Base-by-base conservation (phyloP, 306 rosid species). In the Casuarina equisetifolia region DNA sequence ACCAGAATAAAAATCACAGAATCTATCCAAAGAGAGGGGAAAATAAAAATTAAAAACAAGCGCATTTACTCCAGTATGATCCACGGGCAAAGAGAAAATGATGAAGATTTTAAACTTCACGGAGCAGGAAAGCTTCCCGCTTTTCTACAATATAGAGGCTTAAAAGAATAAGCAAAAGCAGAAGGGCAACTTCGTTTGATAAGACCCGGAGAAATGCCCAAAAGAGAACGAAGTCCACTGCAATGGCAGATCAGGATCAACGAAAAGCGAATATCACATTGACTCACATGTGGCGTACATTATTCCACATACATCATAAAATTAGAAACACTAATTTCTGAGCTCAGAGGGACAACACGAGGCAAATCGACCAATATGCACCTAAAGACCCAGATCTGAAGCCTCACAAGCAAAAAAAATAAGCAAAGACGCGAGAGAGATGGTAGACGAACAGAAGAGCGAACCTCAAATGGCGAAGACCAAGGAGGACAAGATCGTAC, bases 231-330 rank as follows among this genome's bases (percentile, higher is more conserved):
- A 72, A 11, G 48, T 45, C 2, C 6, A 42, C 2, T 32, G 13
- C 49, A 70, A 78, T 35, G 76, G 72, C 78, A 88, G 84, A 86
- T 90, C 94, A 87, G 81, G 91, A 92, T 85, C 87, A 77, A 72
- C 59, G 10, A 40, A 62, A 53, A 42, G 45, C 61, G 32, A 49
- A 43, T n/a, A 39, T 64, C 40, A 80, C 36, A 45, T 72, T 62
- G 74, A 70, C 51, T 50, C 13, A 42, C 1, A 42, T 49, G 20
- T 72, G 52, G 61, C 42, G 72, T 50, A 66, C 69, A 54, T 12
- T 17, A 40, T 59, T 17, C 36, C 40, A 58, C 1, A 1, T 38
- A 52, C 25, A 52, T 9, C 17, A 40, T 38, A 15, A 6, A 38
- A 53, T 16, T 59, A n/a, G 1, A 52, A 4, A 16, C 13, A 11